These are phyloP conservation scores for Herpetospermum pedunculosum DNA, from an alignment of 306 rosid species.

Conservation along the genomic window DNA sequence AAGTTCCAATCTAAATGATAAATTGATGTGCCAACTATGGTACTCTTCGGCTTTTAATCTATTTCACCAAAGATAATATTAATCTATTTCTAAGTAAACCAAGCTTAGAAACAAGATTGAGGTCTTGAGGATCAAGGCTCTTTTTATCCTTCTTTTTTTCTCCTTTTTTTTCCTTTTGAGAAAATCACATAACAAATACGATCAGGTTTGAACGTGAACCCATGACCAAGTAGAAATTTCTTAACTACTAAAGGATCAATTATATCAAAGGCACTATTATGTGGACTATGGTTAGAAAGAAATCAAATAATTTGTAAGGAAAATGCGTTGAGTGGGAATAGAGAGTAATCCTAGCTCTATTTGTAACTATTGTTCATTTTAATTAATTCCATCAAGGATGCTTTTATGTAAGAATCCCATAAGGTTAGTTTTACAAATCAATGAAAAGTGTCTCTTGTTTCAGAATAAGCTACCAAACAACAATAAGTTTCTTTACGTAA, in stretches of 20 bases:
- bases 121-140: neutral
- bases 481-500: neutral
- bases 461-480: neutral
- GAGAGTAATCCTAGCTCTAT: neutral
- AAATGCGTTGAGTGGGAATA: neutral
- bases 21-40: neutral
- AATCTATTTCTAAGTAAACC: neutral
- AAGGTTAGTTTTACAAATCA: neutral
- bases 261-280: neutral
- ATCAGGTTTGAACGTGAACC: too few relatives aligned
- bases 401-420: neutral
- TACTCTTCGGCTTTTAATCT: neutral
- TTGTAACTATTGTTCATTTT: neutral
- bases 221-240: too few relatives aligned
- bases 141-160: neutral
- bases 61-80: neutral
- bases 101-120: neutral
- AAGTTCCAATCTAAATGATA: too few relatives aligned
- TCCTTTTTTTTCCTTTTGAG: neutral
- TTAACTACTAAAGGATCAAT: neutral
- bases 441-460: neutral
- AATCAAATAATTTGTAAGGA: neutral
- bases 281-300: neutral
- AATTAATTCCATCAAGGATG: neutral
- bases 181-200: too few relatives aligned